Conservation (phyloP, 1,284 basidiomycete genomes). For the Trichosporon coremiiforme region DNA sequence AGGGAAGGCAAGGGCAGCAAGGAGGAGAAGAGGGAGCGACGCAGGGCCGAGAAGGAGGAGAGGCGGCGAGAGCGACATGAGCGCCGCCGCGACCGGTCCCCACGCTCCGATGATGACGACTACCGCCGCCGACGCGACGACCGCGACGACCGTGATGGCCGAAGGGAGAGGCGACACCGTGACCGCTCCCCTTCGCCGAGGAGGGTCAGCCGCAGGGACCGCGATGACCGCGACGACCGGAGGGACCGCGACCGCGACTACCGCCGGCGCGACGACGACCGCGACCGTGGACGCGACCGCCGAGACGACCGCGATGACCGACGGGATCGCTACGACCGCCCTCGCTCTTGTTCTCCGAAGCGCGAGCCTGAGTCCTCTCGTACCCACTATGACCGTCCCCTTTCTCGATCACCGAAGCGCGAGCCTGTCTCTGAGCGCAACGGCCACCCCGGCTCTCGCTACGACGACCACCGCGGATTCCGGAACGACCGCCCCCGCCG, state of each 20-base stretch:
- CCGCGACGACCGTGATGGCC: constrained; percentile 43
- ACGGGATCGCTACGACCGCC: neutral
- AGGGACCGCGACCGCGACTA: constrained; percentile 30
- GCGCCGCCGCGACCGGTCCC: constrained; percentile 20
- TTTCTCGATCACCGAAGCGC: constrained; percentile 16
- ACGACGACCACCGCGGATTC: constrained; percentile 29
- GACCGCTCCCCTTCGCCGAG: constrained; percentile 17
- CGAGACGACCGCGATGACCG: constrained; percentile 28
- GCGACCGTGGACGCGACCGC: constrained; percentile 19
- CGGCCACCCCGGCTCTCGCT: neutral
- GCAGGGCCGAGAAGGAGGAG: constrained; percentile 63
- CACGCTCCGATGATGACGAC: constrained; percentile 21
- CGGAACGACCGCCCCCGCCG: constrained; percentile 30
- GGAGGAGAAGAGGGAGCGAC: constrained; percentile 63
- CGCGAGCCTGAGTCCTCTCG: constrained; percentile 8
- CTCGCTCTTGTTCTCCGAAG: neutral
- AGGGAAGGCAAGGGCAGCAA: constrained; percentile 65
- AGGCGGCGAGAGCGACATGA: constrained; percentile 28
- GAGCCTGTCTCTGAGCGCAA: constrained; percentile 3
- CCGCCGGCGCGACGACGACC: too few species aligned
- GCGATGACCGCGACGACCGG: too few species aligned
- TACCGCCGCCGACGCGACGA: constrained; percentile 28
- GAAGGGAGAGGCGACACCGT: constrained; percentile 15
- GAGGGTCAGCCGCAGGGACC: too few species aligned
- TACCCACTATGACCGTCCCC: neutral